Evolutionary conservation across 352 stramenopile genomes (phyloP).

Genomic region (Phytophthora capsici): DNA sequence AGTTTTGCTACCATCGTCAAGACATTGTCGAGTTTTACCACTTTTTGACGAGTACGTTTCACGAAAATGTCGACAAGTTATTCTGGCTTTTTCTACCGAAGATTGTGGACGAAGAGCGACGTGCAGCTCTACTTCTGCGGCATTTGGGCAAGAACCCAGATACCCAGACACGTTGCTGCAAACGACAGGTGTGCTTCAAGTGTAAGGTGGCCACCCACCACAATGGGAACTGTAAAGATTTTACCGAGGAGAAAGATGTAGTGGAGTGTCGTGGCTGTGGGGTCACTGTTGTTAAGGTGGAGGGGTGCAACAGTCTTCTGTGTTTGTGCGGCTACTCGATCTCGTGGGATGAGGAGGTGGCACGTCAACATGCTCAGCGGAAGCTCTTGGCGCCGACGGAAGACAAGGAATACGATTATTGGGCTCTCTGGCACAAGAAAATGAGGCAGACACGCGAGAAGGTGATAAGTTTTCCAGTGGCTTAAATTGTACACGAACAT

Average conservation of each 20-base stretch:
- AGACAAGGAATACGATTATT: constrained; percentile 34
- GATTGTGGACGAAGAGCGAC: constrained; percentile 63
- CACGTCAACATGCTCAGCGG: constrained; percentile 55
- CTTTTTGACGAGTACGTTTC: constrained; percentile 39
- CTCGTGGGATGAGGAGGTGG: constrained; percentile 54
- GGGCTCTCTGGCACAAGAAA: constrained; percentile 36
- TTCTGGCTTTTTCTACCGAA: constrained; percentile 44
- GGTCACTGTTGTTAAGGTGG: constrained; percentile 69
- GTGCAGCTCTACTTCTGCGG: constrained; percentile 54
- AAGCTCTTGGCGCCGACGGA: constrained; percentile 49
- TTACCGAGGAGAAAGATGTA: constrained; percentile 56
- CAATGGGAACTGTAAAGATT: constrained; percentile 55
- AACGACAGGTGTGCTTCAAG: constrained; percentile 60
- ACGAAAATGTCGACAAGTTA: constrained; percentile 20
- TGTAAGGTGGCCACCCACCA: constrained; percentile 61
- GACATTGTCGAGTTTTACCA: constrained; percentile 41
- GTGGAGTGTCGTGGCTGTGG: constrained; percentile 61
- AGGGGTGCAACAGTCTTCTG: constrained; percentile 59
- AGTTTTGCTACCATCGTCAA: constrained; percentile 52
- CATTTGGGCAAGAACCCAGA: constrained; percentile 54
- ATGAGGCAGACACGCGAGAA: constrained; percentile 28
- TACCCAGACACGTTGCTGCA: constrained; percentile 56
- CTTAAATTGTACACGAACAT: constrained; percentile 41
- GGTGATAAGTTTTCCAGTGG: constrained; percentile 40
- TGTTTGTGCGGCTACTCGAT: constrained; percentile 64